Conservation (phyloP, 768 basidiomycete species). For the Russula emetica region DNA sequence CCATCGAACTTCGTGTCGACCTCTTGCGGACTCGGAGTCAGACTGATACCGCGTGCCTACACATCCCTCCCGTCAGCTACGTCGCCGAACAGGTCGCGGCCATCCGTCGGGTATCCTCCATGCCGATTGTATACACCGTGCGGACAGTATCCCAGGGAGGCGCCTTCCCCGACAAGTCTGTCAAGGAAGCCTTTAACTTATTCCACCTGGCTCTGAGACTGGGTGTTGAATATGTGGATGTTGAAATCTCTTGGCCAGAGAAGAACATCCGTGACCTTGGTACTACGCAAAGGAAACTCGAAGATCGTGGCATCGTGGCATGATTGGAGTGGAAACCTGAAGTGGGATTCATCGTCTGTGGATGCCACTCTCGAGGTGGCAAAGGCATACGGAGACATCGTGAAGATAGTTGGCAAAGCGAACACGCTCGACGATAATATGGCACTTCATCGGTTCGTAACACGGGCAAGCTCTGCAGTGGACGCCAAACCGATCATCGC, state of each 20-base stretch:
- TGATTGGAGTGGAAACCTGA: slow-evolving; percentile 82
- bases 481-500: slow-evolving; percentile 81
- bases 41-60: slow-evolving; percentile 44
- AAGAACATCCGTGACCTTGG: slow-evolving; percentile 56
- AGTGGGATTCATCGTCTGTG: slow-evolving; percentile 68
- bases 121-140: slow-evolving; percentile 92
- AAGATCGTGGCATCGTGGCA: slow-evolving; percentile 92
- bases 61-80: slow-evolving; percentile 63
- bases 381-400: slow-evolving; percentile 70
- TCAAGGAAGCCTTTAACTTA: slow-evolving; percentile 68
- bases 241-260: slow-evolving; percentile 76
- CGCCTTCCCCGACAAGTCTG: slow-evolving; percentile 75
- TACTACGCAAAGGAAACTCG: slow-evolving; percentile 60
- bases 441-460: slow-evolving; percentile 66
- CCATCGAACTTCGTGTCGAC: slow-evolving; percentile 92
- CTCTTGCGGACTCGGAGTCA: slow-evolving; percentile 58
- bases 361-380: slow-evolving; percentile 68
- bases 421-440: slow-evolving; percentile 72
- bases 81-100: slow-evolving; percentile 78
- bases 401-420: slow-evolving; percentile 91
- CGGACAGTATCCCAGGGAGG: slow-evolving; percentile 88
- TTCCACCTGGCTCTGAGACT: slow-evolving; percentile 73
- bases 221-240: slow-evolving; percentile 89
- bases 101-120: slow-evolving; percentile 65
- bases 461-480: slow-evolving; percentile 40